A percentile compares a stretch with the other conserved stretches of the same genome.
Evolutionary conservation across 2,329 filamentous ascomycete species (phyloP).

Genomic region (Fonsecaea erecta): DNA sequence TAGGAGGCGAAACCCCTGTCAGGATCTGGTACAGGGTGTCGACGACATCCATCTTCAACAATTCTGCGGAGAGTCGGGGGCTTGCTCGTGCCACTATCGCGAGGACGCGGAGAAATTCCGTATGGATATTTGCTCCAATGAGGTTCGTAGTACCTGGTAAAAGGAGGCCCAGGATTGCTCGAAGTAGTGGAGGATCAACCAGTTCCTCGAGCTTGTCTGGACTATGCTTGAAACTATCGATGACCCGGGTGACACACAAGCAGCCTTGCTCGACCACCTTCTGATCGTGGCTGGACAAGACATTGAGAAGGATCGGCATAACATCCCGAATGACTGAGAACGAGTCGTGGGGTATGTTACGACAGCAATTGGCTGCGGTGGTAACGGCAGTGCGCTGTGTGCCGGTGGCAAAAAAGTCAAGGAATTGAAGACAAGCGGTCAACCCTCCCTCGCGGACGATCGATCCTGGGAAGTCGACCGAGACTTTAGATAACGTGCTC

Average conservation of each 20-base stretch:
- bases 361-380: conserved; percentile 96
- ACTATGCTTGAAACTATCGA: conserved; percentile 94
- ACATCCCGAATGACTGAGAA: conserved; percentile 91
- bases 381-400: conserved; percentile 96
- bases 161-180: conserved; percentile 81
- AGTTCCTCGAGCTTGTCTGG: conserved; percentile 88
- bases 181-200: conserved; percentile 83
- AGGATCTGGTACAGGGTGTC: conserved; percentile 97
- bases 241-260: conserved; percentile 90
- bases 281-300: conserved; percentile 89
- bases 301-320: conserved; percentile 92
- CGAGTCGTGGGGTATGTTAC: conserved; percentile 92
- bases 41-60: conserved; percentile 95
- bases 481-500: conserved; percentile 97
- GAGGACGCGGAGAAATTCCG: conserved; percentile 89
- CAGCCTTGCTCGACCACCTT: conserved; percentile 97
- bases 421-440: conserved; percentile 91
- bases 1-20: conserved; percentile 90
- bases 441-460: conserved; percentile 96
- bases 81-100: conserved; percentile 90
- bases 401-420: conserved; percentile 97
- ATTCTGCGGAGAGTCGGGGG: conserved; percentile 80
- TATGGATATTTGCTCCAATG: conserved; percentile 92
- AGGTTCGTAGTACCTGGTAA: conserved; percentile 94
- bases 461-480: conserved; percentile 88